Percentiles rank a stretch among this genome's conserved stretches.
Conservation (phyloP, 2,329 filamentous ascomycete genomes). For the Teratosphaeriaceae sp. region DNA sequence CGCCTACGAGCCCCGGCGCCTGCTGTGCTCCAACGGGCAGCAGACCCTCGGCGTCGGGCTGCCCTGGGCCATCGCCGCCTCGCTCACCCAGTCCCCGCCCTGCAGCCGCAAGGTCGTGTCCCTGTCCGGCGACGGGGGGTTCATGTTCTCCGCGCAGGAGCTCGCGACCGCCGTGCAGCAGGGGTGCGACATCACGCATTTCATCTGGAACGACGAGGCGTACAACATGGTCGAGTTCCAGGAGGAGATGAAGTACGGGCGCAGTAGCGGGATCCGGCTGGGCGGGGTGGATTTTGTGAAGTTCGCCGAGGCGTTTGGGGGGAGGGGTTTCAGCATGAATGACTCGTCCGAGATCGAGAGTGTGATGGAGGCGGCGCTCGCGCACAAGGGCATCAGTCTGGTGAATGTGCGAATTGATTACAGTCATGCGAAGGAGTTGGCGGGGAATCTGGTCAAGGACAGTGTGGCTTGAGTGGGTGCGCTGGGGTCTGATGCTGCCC, state of each 20-base stretch:
- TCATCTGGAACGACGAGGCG: constrained; percentile 45
- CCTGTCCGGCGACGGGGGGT: constrained; percentile 43
- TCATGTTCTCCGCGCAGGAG: constrained; percentile 45
- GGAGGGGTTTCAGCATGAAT: constrained; percentile 38
- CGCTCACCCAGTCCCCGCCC: constrained; percentile 36
- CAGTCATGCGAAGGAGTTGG: constrained; percentile 35
- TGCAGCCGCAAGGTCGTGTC: constrained; percentile 40
- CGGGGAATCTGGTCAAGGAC: constrained; percentile 34
- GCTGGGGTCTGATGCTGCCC: no score
- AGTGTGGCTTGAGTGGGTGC: constrained; percentile 21
- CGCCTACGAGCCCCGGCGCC: constrained; percentile 38
- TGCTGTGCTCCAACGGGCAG: constrained; percentile 44
- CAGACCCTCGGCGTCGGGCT: constrained; percentile 45
- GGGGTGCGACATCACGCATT: constrained; percentile 44
- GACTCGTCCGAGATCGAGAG: constrained; percentile 35
- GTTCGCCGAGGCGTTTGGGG: constrained; percentile 43
- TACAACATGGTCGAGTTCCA: constrained; percentile 50
- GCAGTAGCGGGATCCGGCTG: constrained; percentile 38
- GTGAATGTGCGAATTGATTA: constrained; percentile 45
- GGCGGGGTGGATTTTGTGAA: constrained; percentile 44
- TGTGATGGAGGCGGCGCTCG: constrained; percentile 40
- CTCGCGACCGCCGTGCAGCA: constrained; percentile 42
- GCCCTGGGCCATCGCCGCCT: constrained; percentile 44
- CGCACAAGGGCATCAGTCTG: constrained; percentile 37
- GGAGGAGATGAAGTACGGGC: constrained; percentile 45